These are phyloP conservation scores for Chlorella vulgaris DNA, from an alignment of 139 green algal genomes.

Conservation along the genomic window DNA sequence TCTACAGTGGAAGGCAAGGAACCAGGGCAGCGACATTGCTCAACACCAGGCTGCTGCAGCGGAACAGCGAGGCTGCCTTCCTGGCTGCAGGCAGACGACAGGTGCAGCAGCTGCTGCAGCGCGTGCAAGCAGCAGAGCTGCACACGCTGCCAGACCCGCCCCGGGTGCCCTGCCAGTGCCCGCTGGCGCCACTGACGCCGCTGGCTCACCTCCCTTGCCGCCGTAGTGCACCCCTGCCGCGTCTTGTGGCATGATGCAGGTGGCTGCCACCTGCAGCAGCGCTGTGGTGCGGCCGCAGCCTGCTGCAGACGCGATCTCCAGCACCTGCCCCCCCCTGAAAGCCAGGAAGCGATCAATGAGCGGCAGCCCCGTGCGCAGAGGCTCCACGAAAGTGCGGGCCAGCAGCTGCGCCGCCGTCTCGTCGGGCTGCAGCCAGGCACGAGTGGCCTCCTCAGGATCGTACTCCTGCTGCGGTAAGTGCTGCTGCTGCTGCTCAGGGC, in stretches of 20 bases:
- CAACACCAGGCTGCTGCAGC: too few species aligned
- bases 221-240: slow-evolving; percentile 18
- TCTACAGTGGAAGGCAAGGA: too few species aligned
- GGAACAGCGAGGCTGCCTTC: too few species aligned
- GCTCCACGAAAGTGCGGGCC: slow-evolving; percentile 24
- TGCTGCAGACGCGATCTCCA: slow-evolving; percentile 31
- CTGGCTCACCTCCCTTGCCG: slow-evolving; percentile 10
- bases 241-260: slow-evolving; percentile 35
- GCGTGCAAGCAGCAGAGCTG: too few species aligned
- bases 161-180: too few species aligned
- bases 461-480: background rate
- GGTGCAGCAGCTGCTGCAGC: too few species aligned
- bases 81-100: too few species aligned
- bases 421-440: slow-evolving; percentile 34
- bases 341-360: slow-evolving; percentile 34
- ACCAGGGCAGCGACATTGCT: too few species aligned
- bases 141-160: too few species aligned
- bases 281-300: slow-evolving; percentile 43
- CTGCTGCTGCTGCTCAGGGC: background rate
- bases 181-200: background rate
- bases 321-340: slow-evolving; percentile 34
- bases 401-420: slow-evolving; percentile 43
- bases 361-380: slow-evolving; percentile 37
- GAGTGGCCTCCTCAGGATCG: background rate
- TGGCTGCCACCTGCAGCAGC: slow-evolving; percentile 37